Base-by-base conservation (phyloP, 495 filamentous ascomycete genomes). In the Aeminium ludgeri region DNA sequence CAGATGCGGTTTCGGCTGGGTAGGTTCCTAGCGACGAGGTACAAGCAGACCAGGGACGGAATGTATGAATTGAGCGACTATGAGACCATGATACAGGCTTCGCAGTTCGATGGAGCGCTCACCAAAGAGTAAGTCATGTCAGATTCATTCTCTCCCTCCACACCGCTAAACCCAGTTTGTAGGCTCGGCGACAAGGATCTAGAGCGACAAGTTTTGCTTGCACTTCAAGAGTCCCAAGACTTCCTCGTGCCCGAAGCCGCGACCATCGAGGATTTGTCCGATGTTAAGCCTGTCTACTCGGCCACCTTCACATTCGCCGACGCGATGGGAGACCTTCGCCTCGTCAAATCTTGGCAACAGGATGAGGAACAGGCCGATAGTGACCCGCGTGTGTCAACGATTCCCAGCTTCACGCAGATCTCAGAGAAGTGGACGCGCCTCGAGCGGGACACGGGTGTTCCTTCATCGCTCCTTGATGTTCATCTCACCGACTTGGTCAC, bases 1-100 rank as follows among this genome's bases (percentile, higher is more conserved):
- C 40, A 53, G 18, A 41, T 55, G 46, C 43, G 50, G 13, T 17
- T 55, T 17, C 34, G 46, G 1, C 45, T 55, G n/a, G 52, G 52
- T 13, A 50, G 20, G 8, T 50, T 53, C 29, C 27, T 55, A 6
- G 25, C 41, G 2, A 33, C 15, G 6, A 33, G 43, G 15, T 53
- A 46, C 40, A 44, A 32, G 29, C 18, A 38, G n/a, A 7, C 27
- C 11, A 34, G 38, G 28, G 19, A 40, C 15, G 39, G 31, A 1
- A 18, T 27, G 11, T 55, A 47, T 19, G 20, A 25, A 8, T 29
- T 50, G 3, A 36, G 42, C 8, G 52, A 52, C 6, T 53, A 44
- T 18, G 36, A 47, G 34, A 32, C 10, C 11, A 52, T 53, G 40
- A 38, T 48, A 15, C 10, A 29, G 10, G 16, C 44, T 20, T 41